Percentiles rank a stretch among this genome's conserved stretches.
These are phyloP conservation scores for Cryomyces minteri DNA, from an alignment of 495 filamentous ascomycete genomes.

Conservation along the genomic window DNA sequence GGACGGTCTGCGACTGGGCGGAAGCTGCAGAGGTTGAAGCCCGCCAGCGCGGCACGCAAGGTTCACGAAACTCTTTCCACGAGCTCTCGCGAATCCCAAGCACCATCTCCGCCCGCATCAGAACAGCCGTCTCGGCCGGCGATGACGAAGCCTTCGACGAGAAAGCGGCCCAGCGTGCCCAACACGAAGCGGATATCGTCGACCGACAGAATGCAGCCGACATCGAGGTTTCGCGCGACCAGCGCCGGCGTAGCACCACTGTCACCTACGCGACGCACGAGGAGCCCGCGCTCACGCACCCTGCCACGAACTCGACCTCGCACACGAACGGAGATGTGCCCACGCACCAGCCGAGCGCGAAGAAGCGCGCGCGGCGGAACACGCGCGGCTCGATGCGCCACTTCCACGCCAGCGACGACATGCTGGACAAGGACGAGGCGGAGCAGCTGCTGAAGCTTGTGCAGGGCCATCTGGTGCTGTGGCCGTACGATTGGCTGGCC, in stretches of 20 bases:
- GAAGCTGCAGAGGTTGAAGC: not conserved
- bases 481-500: conserved; percentile 87
- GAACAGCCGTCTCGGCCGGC: not conserved
- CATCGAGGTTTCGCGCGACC: not conserved
- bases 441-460: conserved; percentile 66
- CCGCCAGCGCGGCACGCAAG: not conserved
- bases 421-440: conserved; percentile 52
- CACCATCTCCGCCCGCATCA: no score
- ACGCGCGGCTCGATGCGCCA: conserved; percentile 58
- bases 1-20: not conserved
- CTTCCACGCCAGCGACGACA: conserved; percentile 50
- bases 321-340: no score
- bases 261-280: not conserved
- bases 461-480: conserved; percentile 78
- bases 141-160: conserved; percentile 12
- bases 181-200: not conserved
- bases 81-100: no score
- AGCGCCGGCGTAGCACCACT: not conserved
- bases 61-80: not conserved
- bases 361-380: conserved; percentile 49
- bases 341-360: conserved; percentile 1
- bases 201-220: not conserved
- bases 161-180: conserved; percentile 14
- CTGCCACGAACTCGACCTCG: not conserved
- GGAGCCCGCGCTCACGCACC: not conserved